Percentiles rank a stretch among this genome's conserved stretches.
Evolutionary conservation across 2,329 filamentous ascomycete genomes (phyloP).

Genomic region (Xenosphaeropsis pyriputrescens): DNA sequence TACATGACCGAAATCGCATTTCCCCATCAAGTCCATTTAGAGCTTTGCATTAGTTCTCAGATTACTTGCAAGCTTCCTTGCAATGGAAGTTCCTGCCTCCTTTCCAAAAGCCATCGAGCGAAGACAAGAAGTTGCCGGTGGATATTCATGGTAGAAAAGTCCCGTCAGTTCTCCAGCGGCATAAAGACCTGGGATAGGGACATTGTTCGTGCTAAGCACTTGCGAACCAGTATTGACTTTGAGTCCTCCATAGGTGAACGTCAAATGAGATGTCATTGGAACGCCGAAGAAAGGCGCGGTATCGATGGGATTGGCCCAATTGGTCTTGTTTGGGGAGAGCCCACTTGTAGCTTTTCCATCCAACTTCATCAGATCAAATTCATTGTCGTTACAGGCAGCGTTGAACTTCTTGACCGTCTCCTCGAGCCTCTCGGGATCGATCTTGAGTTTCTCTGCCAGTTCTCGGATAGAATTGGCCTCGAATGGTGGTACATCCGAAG

Average conservation of each 20-base stretch:
- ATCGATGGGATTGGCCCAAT: slow-evolving; percentile 24
- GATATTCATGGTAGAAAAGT: slow-evolving; percentile 4
- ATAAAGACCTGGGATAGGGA: slow-evolving; percentile 19
- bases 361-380: slow-evolving; percentile 24
- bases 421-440: slow-evolving; percentile 20
- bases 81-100: not conserved
- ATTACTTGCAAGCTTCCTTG: no score
- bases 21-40: no score
- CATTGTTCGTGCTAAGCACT: slow-evolving; percentile 22
- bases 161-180: slow-evolving; percentile 6
- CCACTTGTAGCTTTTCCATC: slow-evolving; percentile 23
- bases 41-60: no score
- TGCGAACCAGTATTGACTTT: slow-evolving; percentile 23
- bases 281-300: slow-evolving; percentile 23
- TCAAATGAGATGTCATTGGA: slow-evolving; percentile 13
- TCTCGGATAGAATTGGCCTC: slow-evolving; percentile 23
- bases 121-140: not conserved
- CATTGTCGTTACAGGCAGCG: slow-evolving; percentile 20
- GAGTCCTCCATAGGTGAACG: slow-evolving; percentile 22
- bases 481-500: slow-evolving; percentile 24
- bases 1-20: no score
- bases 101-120: not conserved
- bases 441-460: slow-evolving; percentile 21
- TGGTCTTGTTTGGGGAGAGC: slow-evolving; percentile 21
- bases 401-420: slow-evolving; percentile 24